These are phyloP conservation scores for Populus hybrid DNA, from an alignment of 441 rosid genomes.

Conservation along the genomic window DNA sequence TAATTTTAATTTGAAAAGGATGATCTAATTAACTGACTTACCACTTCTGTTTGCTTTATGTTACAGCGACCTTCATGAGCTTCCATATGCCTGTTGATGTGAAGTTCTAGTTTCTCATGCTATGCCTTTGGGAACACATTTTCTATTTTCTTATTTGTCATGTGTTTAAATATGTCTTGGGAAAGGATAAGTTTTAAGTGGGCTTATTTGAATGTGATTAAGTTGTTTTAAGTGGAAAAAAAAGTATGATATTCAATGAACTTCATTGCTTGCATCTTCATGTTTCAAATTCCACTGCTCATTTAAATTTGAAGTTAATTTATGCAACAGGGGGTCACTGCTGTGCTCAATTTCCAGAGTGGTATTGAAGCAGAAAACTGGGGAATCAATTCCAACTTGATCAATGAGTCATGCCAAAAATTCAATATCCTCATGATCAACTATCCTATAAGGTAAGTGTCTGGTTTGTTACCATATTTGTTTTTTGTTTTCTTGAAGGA, in stretches of 20 bases:
- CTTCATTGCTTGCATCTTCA: conserved; percentile 7
- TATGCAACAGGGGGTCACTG: conserved; percentile 72
- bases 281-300: conserved; percentile 3
- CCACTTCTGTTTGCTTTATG: neutral
- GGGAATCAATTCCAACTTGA: conserved; percentile 61
- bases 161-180: neutral
- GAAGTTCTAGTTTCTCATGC: conserved; percentile 5
- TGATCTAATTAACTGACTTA: neutral
- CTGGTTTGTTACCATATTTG: conserved; percentile 8
- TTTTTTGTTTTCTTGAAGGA: conserved; percentile 1
- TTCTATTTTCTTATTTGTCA: neutral
- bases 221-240: neutral
- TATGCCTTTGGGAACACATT: neutral
- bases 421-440: conserved; percentile 72
- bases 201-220: neutral
- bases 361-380: conserved; percentile 79
- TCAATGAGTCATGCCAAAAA: conserved; percentile 76
- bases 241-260: neutral
- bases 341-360: conserved; percentile 84
- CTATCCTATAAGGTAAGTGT: conserved; percentile 72
- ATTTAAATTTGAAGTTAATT: conserved; percentile 12
- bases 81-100: neutral
- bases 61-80: neutral
- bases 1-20: neutral
- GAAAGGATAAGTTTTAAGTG: neutral